These are phyloP conservation scores for Coleophoma eucalyptorum DNA, from an alignment of 2,329 filamentous ascomycete species.

Conservation along the genomic window DNA sequence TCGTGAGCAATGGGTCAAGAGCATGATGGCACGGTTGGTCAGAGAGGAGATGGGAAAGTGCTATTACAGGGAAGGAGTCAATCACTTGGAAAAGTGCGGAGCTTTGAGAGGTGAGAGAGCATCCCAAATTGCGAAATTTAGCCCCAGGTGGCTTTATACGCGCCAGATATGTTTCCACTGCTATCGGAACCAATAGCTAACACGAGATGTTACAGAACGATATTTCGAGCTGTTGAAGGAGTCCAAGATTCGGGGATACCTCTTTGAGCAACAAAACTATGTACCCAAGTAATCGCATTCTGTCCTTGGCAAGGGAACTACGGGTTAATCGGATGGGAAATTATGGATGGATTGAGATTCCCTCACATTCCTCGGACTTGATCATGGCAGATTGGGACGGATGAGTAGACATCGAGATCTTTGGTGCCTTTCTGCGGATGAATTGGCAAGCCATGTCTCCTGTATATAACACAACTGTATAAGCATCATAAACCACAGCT, in stretches of 20 bases:
- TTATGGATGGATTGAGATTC: not conserved
- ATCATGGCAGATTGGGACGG: not conserved
- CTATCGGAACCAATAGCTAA: not conserved
- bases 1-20: conserved; percentile 83
- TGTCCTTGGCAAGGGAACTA: too few relatives aligned
- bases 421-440: too few relatives aligned
- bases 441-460: not conserved
- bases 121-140: not conserved
- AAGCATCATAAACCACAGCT: not conserved
- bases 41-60: conserved; percentile 82
- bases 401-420: not conserved
- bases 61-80: conserved; percentile 79
- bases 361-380: too few relatives aligned
- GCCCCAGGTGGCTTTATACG: not conserved
- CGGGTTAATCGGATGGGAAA: conserved; percentile 4
- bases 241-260: conserved; percentile 73
- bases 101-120: conserved; percentile 66
- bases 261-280: conserved; percentile 79
- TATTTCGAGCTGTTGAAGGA: conserved; percentile 76
- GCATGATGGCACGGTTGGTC: conserved; percentile 84
- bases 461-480: conserved; percentile 1
- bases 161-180: too few relatives aligned
- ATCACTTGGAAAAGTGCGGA: conserved; percentile 86
- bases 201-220: conserved; percentile 51
- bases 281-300: conserved; percentile 38